phyloP scores from a whole-genome alignment of 129 eudicot species.

The Helichrysum umbraculigerum region DNA sequence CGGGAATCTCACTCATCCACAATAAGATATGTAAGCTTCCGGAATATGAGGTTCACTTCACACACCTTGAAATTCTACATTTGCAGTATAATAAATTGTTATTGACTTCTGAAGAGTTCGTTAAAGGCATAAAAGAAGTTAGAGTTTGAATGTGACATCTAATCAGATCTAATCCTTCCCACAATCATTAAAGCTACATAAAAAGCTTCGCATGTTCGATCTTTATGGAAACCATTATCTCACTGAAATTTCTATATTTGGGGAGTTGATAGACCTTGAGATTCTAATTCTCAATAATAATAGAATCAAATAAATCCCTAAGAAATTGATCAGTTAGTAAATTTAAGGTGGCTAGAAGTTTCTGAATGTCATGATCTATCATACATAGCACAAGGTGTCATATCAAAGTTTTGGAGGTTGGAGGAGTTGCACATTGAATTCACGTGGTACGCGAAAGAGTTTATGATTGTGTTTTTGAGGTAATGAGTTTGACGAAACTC shows the following conservation, averaged over 20 bases:
- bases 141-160: background rate
- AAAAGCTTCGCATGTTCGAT: background rate
- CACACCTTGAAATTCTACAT: background rate
- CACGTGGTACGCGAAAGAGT: background rate
- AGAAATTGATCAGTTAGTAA: slow-evolving; percentile 6
- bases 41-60: background rate
- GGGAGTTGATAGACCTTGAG: background rate
- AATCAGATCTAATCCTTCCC: background rate
- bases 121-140: slow-evolving; percentile 4
- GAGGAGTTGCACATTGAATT: background rate
- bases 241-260: slow-evolving; percentile 16
- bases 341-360: background rate
- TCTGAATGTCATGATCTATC: background rate
- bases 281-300: background rate
- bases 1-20: background rate
- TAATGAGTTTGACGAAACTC: background rate
- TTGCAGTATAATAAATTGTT: background rate
- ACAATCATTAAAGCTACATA: background rate
- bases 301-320: slow-evolving; percentile 14
- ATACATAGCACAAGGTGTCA: background rate
- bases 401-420: background rate
- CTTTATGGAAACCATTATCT: background rate
- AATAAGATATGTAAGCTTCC: slow-evolving; percentile 1
- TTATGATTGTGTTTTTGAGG: background rate
- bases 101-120: background rate